Percentiles rank a stretch among this genome's conserved stretches.
Evolutionary conservation across 1,284 basidiomycete species (phyloP).

Genomic region (Ustilago lituana): DNA sequence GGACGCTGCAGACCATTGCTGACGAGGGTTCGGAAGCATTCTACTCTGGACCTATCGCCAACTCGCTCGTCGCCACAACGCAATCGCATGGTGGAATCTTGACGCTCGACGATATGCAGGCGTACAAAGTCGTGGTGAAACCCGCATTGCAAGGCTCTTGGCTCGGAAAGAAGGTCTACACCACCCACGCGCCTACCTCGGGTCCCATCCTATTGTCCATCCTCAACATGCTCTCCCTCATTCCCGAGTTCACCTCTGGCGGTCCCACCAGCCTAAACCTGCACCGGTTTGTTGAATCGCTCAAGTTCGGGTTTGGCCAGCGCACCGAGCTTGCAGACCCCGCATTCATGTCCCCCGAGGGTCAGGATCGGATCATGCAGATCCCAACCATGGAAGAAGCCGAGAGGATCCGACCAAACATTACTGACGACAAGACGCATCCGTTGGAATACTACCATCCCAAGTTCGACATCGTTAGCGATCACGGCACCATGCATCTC

Average conservation of each 20-base stretch:
- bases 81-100: conserved; percentile 78
- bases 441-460: conserved; percentile 67
- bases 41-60: conserved; percentile 77
- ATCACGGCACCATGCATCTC: conserved; percentile 69
- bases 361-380: conserved; percentile 9
- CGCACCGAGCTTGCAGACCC: conserved; percentile 69
- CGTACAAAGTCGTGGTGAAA: conserved; percentile 76
- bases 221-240: conserved; percentile 60
- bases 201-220: conserved; percentile 64
- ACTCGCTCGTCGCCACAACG: conserved; percentile 77
- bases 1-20: conserved; percentile 55
- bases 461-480: conserved; percentile 61
- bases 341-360: conserved; percentile 63
- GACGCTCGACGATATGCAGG: conserved; percentile 76
- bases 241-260: conserved; percentile 29
- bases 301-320: conserved; percentile 68
- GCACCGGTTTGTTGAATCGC: conserved; percentile 69
- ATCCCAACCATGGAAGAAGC: conserved; percentile 57
- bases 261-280: conserved; percentile 53
- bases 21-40: conserved; percentile 56
- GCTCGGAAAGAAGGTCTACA: conserved; percentile 82
- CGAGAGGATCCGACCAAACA: conserved; percentile 55
- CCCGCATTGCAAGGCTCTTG: conserved; percentile 81
- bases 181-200: conserved; percentile 72
- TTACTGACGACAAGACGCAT: conserved; percentile 61